phyloP scores from a whole-genome alignment of 768 basidiomycete species.

The Calocera viscosa region DNA sequence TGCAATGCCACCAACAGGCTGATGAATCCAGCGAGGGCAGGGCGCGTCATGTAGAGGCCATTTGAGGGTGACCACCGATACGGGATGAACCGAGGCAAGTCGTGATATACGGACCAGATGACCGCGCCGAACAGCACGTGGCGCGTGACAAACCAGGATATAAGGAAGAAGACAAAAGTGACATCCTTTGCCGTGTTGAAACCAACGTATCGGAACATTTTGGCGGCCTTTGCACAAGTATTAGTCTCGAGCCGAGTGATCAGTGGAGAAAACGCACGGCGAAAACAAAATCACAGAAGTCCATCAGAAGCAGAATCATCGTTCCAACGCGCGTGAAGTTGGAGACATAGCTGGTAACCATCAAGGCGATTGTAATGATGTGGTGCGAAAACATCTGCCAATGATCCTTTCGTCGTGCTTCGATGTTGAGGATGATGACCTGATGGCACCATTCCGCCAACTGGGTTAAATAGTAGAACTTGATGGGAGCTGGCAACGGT shows the following conservation, averaged over 20 bases:
- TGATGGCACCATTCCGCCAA: slow-evolving; percentile 86
- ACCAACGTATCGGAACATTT: slow-evolving; percentile 83
- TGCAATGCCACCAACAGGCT: slow-evolving; percentile 26
- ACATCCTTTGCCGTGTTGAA: slow-evolving; percentile 48
- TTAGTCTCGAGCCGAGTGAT: neutral
- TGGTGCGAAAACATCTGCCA: slow-evolving; percentile 95
- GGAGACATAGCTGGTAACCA: slow-evolving; percentile 62
- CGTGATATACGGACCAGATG: slow-evolving; percentile 48
- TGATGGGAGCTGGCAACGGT: slow-evolving; percentile 65
- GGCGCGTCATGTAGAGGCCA: slow-evolving; percentile 44
- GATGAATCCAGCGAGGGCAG: slow-evolving; percentile 38
- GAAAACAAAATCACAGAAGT: slow-evolving; percentile 82
- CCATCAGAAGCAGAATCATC: slow-evolving; percentile 84
- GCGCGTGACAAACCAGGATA: slow-evolving; percentile 84
- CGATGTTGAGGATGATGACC: slow-evolving; percentile 81
- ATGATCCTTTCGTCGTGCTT: slow-evolving; percentile 85
- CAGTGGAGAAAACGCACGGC: slow-evolving; percentile 49
- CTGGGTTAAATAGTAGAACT: slow-evolving; percentile 80
- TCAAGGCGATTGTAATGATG: slow-evolving; percentile 69
- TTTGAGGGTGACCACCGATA: slow-evolving; percentile 47
- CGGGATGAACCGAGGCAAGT: slow-evolving; percentile 38
- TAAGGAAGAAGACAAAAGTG: slow-evolving; percentile 67
- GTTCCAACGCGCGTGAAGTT: slow-evolving; percentile 85
- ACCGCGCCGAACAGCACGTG: slow-evolving; percentile 68
- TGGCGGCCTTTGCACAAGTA: slow-evolving; percentile 50